A percentile compares a stretch with the other conserved stretches of the same genome.
Conservation (phyloP, 306 rosid species). For the Vigna radiata region DNA sequence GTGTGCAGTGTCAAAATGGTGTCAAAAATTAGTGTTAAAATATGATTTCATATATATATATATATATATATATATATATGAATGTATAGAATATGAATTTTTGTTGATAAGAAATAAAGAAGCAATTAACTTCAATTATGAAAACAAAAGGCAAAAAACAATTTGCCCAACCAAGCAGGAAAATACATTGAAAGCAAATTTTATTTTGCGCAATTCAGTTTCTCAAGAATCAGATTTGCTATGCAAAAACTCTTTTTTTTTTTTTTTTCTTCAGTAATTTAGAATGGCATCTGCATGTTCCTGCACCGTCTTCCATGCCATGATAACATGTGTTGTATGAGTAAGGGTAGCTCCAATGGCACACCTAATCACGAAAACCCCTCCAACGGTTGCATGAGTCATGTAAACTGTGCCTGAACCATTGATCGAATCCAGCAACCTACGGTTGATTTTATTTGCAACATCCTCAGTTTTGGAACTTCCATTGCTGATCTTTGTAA, state of each 20-base stretch:
- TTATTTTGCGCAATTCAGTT: background rate
- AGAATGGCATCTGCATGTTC: conserved; percentile 46
- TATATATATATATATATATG: background rate
- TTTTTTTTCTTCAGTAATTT: background rate
- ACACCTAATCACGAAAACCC: conserved; percentile 48
- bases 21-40: too few relatives aligned
- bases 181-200: too few relatives aligned
- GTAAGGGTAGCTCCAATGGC: conserved; percentile 62
- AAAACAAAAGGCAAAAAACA: too few relatives aligned
- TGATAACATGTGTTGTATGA: conserved; percentile 44
- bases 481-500: background rate
- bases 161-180: too few relatives aligned
- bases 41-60: too few relatives aligned
- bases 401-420: conserved; percentile 54
- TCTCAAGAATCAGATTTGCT: background rate
- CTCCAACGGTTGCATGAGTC: conserved; percentile 57
- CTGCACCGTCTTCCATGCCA: conserved; percentile 59
- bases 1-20: too few relatives aligned
- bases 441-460: conserved; percentile 45
- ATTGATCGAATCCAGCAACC: conserved; percentile 56
- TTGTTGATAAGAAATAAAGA: background rate
- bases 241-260: background rate
- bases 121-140: background rate
- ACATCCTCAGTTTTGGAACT: background rate
- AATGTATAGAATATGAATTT: background rate